Evolutionary conservation across 1,284 basidiomycete species (phyloP), one percentile per base, ranked within the genome.

Genomic region (Pisolithus thermaeus): DNA sequence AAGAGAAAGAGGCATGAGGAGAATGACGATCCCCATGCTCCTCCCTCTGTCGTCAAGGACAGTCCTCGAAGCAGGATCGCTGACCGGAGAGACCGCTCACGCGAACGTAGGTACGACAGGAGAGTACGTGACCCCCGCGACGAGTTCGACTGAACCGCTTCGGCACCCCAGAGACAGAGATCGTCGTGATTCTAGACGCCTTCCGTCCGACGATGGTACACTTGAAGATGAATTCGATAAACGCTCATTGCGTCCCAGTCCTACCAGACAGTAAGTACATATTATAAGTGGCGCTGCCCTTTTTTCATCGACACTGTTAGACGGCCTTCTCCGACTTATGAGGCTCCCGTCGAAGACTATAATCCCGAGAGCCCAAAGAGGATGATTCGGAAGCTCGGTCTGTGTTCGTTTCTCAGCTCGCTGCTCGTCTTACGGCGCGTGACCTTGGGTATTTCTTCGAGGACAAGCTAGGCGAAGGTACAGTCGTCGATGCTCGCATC

Each of bases 361-460:
- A 81, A 84, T 59, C 82, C 82, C 30, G 84, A 58, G 84, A 88
- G 57, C 83, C 81, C 4, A 89, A 82, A 68, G 90, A 88, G 69
- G 89, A 91, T 65, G 93, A 93, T 69, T 93, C 88, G 54, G 95
- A 98, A 79, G 84, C 89, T 65, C 90, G 97, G 69, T 97, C 96
- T 61, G 91, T 98, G 59, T 99, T 99, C 73, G 94, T 97, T 68
- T 95, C 94, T 62, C 96, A 98, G 74, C 85, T 99, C 66, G 92
- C 96, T 60, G 92, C 93, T 52, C 84, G 92, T 64, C 84, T 98
- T 67, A 96, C 92, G 53, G 92, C 94, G 64, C 82, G 91, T 65
- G 96, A 99, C 75, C 77, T 99, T 68, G 94, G 94, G 56, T 91
- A 96, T 72, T 99, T 99, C 77, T 98, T 99, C 67, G 96, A 98